Evolutionary conservation across 108 stramenopile genomes (phyloP).

Genomic region (Parmales sp.): DNA sequence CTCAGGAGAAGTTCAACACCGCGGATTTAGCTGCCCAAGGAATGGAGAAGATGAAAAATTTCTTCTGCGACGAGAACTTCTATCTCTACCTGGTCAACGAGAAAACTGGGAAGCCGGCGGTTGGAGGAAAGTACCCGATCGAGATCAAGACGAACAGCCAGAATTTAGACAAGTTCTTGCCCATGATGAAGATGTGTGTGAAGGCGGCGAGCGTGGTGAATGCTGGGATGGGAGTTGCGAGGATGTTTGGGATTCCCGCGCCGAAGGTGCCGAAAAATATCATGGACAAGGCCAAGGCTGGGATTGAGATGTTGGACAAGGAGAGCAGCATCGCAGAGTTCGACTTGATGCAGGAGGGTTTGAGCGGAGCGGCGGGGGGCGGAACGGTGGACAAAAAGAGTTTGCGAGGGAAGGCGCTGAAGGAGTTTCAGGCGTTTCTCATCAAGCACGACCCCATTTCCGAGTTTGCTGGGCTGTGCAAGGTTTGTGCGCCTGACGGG

Average conservation of each 20-base stretch:
- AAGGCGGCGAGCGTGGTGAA: neutral
- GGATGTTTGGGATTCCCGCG: neutral
- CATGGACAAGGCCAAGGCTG: neutral
- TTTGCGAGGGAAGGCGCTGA: neutral
- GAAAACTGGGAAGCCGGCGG: neutral
- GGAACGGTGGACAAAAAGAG: neutral
- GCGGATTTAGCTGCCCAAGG: too few relatives aligned
- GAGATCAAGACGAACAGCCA: neutral
- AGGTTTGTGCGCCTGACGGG: too few relatives aligned
- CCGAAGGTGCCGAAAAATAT: neutral
- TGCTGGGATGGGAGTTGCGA: neutral
- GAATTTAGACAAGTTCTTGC: neutral
- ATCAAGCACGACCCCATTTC: neutral
- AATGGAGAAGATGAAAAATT: neutral
- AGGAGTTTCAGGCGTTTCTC: neutral
- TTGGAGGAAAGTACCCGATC: neutral
- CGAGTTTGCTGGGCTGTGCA: neutral
- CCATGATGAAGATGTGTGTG: neutral
- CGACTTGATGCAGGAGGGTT: neutral
- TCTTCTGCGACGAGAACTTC: neutral
- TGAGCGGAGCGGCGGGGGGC: neutral
- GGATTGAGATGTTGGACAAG: neutral
- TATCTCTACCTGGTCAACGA: slow-evolving; percentile 4
- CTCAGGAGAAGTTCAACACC: too few relatives aligned
- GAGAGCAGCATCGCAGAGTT: neutral